These are phyloP conservation scores for Cryphonectria parasitica DNA, from an alignment of 2,329 filamentous ascomycete genomes.

Conservation along the genomic window DNA sequence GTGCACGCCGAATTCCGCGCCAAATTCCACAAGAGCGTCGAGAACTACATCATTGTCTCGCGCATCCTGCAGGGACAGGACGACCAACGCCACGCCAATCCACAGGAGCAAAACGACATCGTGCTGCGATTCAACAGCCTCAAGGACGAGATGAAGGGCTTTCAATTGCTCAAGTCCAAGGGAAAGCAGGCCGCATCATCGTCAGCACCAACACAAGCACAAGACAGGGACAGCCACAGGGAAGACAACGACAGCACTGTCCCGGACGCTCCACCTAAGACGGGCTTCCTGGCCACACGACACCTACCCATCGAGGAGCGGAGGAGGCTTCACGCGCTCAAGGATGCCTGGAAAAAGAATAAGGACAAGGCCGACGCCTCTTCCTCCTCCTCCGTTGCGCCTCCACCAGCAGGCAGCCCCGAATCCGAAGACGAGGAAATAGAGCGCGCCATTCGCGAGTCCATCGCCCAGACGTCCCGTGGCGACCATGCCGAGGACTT, in stretches of 20 bases:
- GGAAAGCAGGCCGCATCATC: slow-evolving; percentile 43
- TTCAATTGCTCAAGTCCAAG: slow-evolving; percentile 57
- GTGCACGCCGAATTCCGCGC: slow-evolving; percentile 78
- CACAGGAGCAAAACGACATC: slow-evolving; percentile 66
- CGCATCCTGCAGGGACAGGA: slow-evolving; percentile 75
- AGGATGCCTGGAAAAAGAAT: slow-evolving; percentile 47
- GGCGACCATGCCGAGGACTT: slow-evolving; percentile 73
- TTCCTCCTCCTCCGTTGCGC: slow-evolving; percentile 31
- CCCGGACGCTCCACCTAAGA: slow-evolving; percentile 38
- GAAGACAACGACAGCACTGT: background rate
- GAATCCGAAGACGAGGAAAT: slow-evolving; percentile 60
- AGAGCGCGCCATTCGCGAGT: slow-evolving; percentile 71
- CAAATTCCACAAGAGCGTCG: slow-evolving; percentile 68
- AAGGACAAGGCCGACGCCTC: slow-evolving; percentile 13
- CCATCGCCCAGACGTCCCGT: slow-evolving; percentile 70
- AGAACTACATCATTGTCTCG: slow-evolving; percentile 80
- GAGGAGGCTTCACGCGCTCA: slow-evolving; percentile 53
- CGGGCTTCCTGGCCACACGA: slow-evolving; percentile 54
- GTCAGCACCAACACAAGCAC: slow-evolving; percentile 32
- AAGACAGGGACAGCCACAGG: slow-evolving; percentile 19
- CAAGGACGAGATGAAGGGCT: slow-evolving; percentile 63
- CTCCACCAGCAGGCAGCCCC: background rate
- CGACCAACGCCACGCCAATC: slow-evolving; percentile 59
- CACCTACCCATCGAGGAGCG: slow-evolving; percentile 55
- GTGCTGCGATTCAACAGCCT: slow-evolving; percentile 66